Evolutionary conservation across 306 rosid species (phyloP), one percentile per base, ranked within the genome.

Genomic region (Sesbania bispinosa): DNA sequence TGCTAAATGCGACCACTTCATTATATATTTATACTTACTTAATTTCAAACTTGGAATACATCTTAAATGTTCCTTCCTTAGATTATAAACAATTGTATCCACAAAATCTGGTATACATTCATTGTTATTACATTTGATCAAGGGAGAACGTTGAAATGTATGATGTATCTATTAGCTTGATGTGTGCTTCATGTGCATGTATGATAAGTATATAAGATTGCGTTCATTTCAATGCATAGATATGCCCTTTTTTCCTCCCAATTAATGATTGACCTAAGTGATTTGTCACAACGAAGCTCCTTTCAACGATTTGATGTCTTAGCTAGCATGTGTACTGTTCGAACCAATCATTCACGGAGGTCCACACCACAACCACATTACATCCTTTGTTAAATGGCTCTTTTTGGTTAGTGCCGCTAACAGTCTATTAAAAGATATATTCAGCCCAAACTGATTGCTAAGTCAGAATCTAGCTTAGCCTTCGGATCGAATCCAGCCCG

Each of bases 251-350:
- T 30, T 27, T 59, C 15, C 15, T 30, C 69, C 46, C 10, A 26
- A 55, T 24, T 36, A 57, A 45, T 33, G 74, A 62, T 67, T 58
- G 13, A 24, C 42, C 15, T 10, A 4, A 20, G 52, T 8, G 59
- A 21, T 42, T 75, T 65, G 41, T 45, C 41, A 48, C 36, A 50
- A 59, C 1, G 5, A 46, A 68, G 48, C 10, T 50, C 4, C 15
- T 58, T 36, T 55, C 6, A 67, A 67, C 53, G 61, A 76, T 76
- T 54, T 57, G 69, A 65, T 53, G 32, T 62, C 42, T 23, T 15
- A 45, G 14, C 47, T 43, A 46, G 43, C 18, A 6, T 19, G 26
- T 32, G 10, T 52, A 27, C 14, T 57, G 33, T 71, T 43, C 3
- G 26, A 64, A 45, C 42, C 52, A 54, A 54, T 42, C 50, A 67